Base-by-base conservation (phyloP, 441 rosid species). In the Biscutella laevigata region DNA sequence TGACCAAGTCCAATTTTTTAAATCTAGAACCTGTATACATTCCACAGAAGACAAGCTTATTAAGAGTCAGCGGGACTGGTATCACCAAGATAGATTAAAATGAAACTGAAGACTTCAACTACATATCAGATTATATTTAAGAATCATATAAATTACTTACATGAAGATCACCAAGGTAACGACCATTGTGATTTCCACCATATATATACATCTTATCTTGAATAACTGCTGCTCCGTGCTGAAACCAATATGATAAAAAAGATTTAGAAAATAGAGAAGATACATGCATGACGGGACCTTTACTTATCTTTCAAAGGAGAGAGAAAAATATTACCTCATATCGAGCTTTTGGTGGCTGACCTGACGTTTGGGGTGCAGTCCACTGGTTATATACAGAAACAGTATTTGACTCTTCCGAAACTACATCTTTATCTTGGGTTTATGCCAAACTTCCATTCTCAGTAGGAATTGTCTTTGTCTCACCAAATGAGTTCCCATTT, bases 141-240 rank as follows among this genome's bases (percentile, higher is more conserved):
- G 17, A 58, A 51, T 53, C 33, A 61, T 35, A 63, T 62, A 22
- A 47, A 67, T 62, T 56, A 43, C 96, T 83, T 76, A 94, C 99
- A 76, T 85, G 82, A 60, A 94, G 86, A 79, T 89, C 97, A 66
- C 74, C 80, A 47, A 89, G 95, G 75, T 89, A 89, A 30, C 96
- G 96, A 10, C 99, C 99, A 68, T 94, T 94, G 64, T 89, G 99
- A 72, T 89, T 94, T 72, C 99, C 99, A 52, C 97, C 99, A 65
- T 65, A 82, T 48, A 89, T 40, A 66, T 94, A 94, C 99, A 94
- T 87, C 73, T 80, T 84, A 64, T 94, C 95, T 68, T 83, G 88
- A 73, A 94, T 52, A 61, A 83, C 80, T 51, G 84, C 91, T 59
- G 94, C 95, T 54, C 86, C 99, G 66, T 94, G 99, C 99, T 94